A percentile compares a stretch with the other conserved stretches of the same genome.
Evolutionary conservation across 2,329 filamentous ascomycete species (phyloP).

Genomic region (Botrytis sinoallii): DNA sequence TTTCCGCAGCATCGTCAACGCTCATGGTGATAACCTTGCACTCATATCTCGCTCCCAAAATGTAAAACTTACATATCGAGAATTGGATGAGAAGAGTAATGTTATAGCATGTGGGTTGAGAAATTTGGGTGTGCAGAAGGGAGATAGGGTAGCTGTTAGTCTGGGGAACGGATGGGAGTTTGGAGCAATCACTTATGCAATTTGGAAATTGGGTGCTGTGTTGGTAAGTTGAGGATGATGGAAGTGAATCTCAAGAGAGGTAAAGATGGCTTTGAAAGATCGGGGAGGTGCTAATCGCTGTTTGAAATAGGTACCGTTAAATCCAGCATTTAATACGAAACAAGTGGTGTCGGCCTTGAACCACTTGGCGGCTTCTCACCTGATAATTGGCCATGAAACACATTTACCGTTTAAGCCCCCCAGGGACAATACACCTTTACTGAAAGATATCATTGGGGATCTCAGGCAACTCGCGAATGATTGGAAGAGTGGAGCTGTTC

Average conservation of each 20-base stretch:
- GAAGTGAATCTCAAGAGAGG: neutral
- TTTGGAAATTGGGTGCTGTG: conserved; percentile 92
- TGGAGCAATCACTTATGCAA: conserved; percentile 79
- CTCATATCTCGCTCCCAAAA: conserved; percentile 53
- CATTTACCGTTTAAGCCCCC: conserved; percentile 71
- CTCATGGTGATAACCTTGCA: conserved; percentile 61
- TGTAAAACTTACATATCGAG: conserved; percentile 60
- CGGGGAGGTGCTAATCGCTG: neutral
- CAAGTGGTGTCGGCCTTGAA: conserved; percentile 77
- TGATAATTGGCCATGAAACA: conserved; percentile 84
- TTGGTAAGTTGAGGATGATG: conserved; percentile 50
- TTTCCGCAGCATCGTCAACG: conserved; percentile 62
- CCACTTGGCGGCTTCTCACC: conserved; percentile 68
- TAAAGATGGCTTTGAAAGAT: conserved; percentile 1
- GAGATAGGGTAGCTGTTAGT: conserved; percentile 80
- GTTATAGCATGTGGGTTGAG: conserved; percentile 67
- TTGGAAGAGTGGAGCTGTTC: conserved; percentile 53
- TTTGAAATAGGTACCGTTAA: conserved; percentile 67
- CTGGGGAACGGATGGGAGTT: conserved; percentile 84
- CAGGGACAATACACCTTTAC: conserved; percentile 55
- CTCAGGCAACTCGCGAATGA: conserved; percentile 34
- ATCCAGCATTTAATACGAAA: conserved; percentile 78
- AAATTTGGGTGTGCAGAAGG: conserved; percentile 71
- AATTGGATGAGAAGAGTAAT: conserved; percentile 74
- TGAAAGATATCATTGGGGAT: conserved; percentile 49